Conservation (phyloP, 2,329 filamentous ascomycete species). For the Cladosporium velox region DNA sequence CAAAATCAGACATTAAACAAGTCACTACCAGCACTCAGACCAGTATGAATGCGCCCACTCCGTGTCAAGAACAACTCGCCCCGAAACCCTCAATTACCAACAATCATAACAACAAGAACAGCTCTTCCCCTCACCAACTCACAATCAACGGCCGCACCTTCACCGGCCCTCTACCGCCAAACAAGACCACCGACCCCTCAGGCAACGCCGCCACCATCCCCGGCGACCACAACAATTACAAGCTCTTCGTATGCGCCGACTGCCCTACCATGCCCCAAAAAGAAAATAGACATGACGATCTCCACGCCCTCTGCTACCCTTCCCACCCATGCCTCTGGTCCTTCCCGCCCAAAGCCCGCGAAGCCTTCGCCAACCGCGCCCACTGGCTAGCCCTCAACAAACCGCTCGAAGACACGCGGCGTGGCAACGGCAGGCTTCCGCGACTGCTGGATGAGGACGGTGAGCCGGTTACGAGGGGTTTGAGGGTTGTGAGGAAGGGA, state of each 20-base stretch:
- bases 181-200: background rate
- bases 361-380: slow-evolving; percentile 6
- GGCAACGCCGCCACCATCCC: background rate
- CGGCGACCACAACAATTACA: background rate
- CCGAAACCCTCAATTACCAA: too few species aligned
- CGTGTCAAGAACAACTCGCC: background rate
- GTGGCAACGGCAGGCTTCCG: background rate
- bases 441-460: background rate
- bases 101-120: background rate
- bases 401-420: background rate
- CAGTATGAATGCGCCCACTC: background rate
- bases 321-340: slow-evolving; percentile 15
- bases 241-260: background rate
- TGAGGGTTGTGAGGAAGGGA: background rate
- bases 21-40: background rate
- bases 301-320: slow-evolving; percentile 13
- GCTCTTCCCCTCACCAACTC: background rate
- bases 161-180: background rate
- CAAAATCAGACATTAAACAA: background rate
- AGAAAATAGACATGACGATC: background rate
- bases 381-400: background rate
- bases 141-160: background rate
- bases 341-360: background rate
- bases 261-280: background rate
- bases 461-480: background rate